phyloP scores from a whole-genome alignment of 2,329 filamentous ascomycete species.

The Intubia oerlemansii region DNA sequence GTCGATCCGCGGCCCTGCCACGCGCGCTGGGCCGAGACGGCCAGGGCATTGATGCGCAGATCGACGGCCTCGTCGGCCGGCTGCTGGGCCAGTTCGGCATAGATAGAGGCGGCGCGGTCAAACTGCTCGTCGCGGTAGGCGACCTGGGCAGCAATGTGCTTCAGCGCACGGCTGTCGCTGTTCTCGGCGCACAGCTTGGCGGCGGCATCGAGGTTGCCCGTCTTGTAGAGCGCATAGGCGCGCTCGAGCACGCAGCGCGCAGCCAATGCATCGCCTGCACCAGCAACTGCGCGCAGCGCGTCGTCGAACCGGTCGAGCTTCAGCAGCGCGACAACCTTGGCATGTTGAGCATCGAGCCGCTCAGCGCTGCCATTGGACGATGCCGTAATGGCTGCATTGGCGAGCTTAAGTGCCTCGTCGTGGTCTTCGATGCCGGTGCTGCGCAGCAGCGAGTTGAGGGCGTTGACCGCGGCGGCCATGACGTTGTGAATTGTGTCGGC shows the following conservation, averaged over 20 bases:
- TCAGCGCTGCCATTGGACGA: slow-evolving; percentile 19
- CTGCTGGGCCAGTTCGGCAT: slow-evolving; percentile 27
- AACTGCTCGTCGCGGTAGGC: slow-evolving; percentile 61
- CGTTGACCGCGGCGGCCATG: slow-evolving; percentile 18
- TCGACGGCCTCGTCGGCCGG: slow-evolving; percentile 46
- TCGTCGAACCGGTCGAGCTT: slow-evolving; percentile 71
- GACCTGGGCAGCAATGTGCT: slow-evolving; percentile 41
- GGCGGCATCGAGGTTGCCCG: slow-evolving; percentile 45
- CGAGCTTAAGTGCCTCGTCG: slow-evolving; percentile 45
- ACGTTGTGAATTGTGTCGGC: no score
- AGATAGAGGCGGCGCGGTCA: slow-evolving; percentile 39
- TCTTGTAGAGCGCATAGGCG: slow-evolving; percentile 70
- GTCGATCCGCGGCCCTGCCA: slow-evolving; percentile 39
- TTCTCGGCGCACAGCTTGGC: slow-evolving; percentile 14
- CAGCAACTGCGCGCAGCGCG: slow-evolving; percentile 45
- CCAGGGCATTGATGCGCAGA: slow-evolving; percentile 53
- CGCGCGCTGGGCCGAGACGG: slow-evolving; percentile 48
- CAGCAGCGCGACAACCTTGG: slow-evolving; percentile 51
- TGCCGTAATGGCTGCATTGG: slow-evolving; percentile 36
- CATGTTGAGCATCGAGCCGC: slow-evolving; percentile 36
- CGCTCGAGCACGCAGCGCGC: slow-evolving; percentile 44
- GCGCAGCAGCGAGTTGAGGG: slow-evolving; percentile 32
- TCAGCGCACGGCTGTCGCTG: slow-evolving; percentile 12
- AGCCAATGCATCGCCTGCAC: slow-evolving; percentile 38
- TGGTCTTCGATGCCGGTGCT: slow-evolving; percentile 43